Conservation (phyloP, 2,329 filamentous ascomycete species). For the Aspergillaceae sp. region DNA sequence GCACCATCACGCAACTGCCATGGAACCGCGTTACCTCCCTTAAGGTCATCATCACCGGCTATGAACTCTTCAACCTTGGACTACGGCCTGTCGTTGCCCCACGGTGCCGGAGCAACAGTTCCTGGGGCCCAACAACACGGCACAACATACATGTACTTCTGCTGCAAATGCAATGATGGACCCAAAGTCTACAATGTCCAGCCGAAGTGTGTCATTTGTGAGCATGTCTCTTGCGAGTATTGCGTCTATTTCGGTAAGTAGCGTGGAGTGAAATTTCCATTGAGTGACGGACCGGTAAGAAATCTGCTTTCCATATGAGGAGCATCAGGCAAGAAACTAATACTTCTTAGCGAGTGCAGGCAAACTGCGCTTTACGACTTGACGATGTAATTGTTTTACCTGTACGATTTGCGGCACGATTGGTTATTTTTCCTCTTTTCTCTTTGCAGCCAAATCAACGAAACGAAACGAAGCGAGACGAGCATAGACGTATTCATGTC, state of each 20-base stretch:
- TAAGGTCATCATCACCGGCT: background rate
- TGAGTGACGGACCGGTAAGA: background rate
- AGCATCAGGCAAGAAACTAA: background rate
- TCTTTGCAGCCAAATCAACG: slow-evolving; percentile 3
- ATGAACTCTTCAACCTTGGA: background rate
- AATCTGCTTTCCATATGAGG: too few relatives aligned
- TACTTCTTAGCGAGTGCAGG: background rate
- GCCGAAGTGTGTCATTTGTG: slow-evolving; percentile 24
- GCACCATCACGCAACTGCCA: background rate
- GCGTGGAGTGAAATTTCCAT: background rate
- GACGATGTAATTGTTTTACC: background rate
- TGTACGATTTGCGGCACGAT: background rate
- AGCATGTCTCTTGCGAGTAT: slow-evolving; percentile 20
- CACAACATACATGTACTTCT: slow-evolving; percentile 26
- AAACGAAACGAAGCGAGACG: slow-evolving; percentile 2
- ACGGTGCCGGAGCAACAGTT: background rate
- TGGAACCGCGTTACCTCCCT: background rate
- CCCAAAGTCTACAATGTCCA: slow-evolving; percentile 31
- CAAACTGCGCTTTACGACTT: background rate
- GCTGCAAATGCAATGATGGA: slow-evolving; percentile 32
- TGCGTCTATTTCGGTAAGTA: slow-evolving; percentile 14
- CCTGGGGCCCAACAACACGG: slow-evolving; percentile 4
- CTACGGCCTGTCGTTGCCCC: background rate
- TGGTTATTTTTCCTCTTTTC: background rate
- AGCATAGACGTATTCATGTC: slow-evolving; percentile 4